Evolutionary conservation across 208 protist species (phyloP).

Genomic region (Trypanosomatidae sp.): DNA sequence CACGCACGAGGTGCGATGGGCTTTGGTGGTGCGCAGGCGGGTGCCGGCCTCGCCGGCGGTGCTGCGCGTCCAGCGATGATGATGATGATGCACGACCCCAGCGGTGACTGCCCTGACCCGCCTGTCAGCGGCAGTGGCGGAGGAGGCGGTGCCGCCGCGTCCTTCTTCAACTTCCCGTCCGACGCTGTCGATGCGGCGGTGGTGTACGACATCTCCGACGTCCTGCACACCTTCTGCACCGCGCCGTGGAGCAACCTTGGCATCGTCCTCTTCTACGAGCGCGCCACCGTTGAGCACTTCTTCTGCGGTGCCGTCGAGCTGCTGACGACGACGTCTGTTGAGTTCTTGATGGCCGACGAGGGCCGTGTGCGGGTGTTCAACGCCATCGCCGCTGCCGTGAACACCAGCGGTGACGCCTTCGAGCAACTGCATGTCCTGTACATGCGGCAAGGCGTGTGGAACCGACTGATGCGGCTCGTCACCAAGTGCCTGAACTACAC

Average conservation of each 20-base stretch:
- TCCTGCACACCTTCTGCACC: constrained; percentile 62
- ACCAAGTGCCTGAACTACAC: constrained; percentile 55
- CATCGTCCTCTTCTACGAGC: constrained; percentile 74
- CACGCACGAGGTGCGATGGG: no score
- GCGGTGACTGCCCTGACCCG: no score
- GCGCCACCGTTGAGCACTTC: constrained; percentile 47
- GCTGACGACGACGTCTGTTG: constrained; percentile 56
- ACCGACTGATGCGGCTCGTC: constrained; percentile 56
- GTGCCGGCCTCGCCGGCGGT: no score
- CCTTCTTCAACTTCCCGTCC: constrained; percentile 34
- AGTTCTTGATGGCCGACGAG: constrained; percentile 62
- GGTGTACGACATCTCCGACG: constrained; percentile 71
- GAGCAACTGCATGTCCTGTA: constrained; percentile 43
- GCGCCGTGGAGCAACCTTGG: constrained; percentile 80
- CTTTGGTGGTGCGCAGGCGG: no score
- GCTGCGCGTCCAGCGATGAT: no score
- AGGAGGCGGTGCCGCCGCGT: no score
- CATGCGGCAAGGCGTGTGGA: constrained; percentile 55
- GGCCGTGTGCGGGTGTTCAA: constrained; percentile 54
- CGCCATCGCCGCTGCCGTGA: constrained; percentile 50
- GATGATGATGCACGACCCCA: no score
- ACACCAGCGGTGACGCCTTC: constrained; percentile 34
- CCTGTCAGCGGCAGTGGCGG: no score
- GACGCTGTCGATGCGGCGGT: constrained; percentile 43
- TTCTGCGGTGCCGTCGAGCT: constrained; percentile 61